A percentile compares a stretch with the other conserved stretches of the same genome.
Conservation (phyloP, 331 rosid genomes). For the Erythrophleum ivorense region DNA sequence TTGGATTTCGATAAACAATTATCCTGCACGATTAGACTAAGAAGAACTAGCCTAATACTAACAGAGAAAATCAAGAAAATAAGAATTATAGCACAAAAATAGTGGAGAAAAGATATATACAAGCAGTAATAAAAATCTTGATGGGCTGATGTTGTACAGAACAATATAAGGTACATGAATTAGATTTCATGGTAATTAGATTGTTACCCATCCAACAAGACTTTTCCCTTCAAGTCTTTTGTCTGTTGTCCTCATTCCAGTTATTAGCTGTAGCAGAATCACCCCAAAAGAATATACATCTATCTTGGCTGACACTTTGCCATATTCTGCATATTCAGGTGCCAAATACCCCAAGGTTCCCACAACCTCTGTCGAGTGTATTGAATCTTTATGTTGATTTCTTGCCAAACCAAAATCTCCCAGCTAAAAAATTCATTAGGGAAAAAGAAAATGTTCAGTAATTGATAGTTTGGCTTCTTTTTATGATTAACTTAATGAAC, state of each 20-base stretch:
- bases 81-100: too few relatives aligned
- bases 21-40: too few relatives aligned
- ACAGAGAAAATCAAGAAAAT: too few relatives aligned
- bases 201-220: slow-evolving; percentile 83
- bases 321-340: slow-evolving; percentile 81
- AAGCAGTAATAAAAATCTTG: too few relatives aligned
- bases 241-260: slow-evolving; percentile 74
- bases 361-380: slow-evolving; percentile 61
- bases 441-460: neutral
- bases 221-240: slow-evolving; percentile 61
- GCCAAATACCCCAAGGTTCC: slow-evolving; percentile 78
- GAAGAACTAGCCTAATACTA: too few relatives aligned
- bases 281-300: slow-evolving; percentile 89
- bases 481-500: too few relatives aligned
- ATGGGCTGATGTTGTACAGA: too few relatives aligned
- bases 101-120: too few relatives aligned
- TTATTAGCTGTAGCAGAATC: slow-evolving; percentile 74
- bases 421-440: slow-evolving; percentile 46
- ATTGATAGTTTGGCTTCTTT: neutral
- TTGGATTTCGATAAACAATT: too few relatives aligned
- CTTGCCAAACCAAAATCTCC: slow-evolving; percentile 93
- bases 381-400: slow-evolving; percentile 51
- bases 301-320: slow-evolving; percentile 71
- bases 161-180: neutral
- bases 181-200: slow-evolving; percentile 5